Conservation (phyloP, 371 early-diverging fungal species). For the Coemansia sp. region DNA sequence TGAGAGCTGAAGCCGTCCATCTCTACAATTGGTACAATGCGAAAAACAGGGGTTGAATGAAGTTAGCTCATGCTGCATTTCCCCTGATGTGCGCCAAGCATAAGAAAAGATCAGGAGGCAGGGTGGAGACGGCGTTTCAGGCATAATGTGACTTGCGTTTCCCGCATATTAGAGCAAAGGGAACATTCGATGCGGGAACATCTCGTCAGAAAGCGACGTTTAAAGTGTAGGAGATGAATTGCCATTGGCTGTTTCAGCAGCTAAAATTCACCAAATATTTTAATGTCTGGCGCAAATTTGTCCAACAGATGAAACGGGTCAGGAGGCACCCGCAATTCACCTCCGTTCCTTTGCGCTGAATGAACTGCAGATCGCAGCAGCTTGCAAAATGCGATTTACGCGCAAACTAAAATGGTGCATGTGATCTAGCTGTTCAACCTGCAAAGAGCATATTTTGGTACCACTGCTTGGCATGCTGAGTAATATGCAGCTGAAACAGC, state of each 20-base stretch:
- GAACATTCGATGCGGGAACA: neutral
- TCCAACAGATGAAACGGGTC: neutral
- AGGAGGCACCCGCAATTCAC: neutral
- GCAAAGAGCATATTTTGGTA: neutral
- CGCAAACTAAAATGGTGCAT: neutral
- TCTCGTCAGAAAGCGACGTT: neutral
- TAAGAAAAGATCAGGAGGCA: neutral
- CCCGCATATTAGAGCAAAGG: neutral
- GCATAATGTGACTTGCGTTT: neutral
- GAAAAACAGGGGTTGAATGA: neutral
- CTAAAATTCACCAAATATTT: neutral
- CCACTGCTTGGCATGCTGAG: too few relatives aligned
- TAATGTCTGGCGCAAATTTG: neutral
- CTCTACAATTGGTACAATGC: constrained; percentile 53
- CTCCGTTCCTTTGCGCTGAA: neutral
- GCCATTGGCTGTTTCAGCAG: neutral
- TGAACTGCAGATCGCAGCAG: neutral
- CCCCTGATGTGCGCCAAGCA: constrained; percentile 1
- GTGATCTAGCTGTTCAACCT: neutral
- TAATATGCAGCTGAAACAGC: too few relatives aligned
- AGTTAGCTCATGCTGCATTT: constrained; percentile 3
- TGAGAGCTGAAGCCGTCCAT: constrained; percentile 78
- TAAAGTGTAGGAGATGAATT: neutral
- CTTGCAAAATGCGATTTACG: neutral
- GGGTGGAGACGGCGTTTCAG: constrained; percentile 8